Evolutionary conservation across 208 protist species (phyloP), one percentile per base, ranked within the genome.

Genomic region (Plasmodiophora brassicae): DNA sequence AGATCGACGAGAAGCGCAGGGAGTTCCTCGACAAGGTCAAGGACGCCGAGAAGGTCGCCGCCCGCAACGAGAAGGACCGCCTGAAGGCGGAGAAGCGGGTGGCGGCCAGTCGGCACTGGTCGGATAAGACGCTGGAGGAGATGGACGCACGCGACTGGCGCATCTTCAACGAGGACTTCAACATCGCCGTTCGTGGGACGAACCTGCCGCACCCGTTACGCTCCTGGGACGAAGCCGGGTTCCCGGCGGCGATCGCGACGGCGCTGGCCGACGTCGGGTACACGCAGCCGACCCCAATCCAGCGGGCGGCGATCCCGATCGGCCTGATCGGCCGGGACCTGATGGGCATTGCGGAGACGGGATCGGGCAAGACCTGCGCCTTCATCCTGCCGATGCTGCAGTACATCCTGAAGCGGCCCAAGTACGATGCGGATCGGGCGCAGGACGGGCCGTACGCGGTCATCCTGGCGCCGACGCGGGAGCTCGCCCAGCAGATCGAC

Each of bases 401-500:
- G 20, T 95, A 95, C 87, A 93, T 97, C 39, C 54, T 84, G 10
- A 87, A 45, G 72, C 85, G 85, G 78, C 86, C 86, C 44, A 85
- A 46, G 1, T 50, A 95, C 50, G 94, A 88, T 0, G 45, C 57
- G 0, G 93, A 93, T 14, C 94, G 32, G 14, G 89, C 91, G n/a
- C 44, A 22, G 1, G 96, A 98, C n/a, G 96, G 97, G 25, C 97
- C 97, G 14, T 97, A 97, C 90, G 96, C 94, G 0, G 88, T 99
- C 72, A 95, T 99, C 32, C 93, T 99, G 86, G 96, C 97, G 41
- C 98, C 98, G 0, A 99, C 97, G 0, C 94, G 98, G 84, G 98
- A 99, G 90, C 92, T 99, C 5, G 97, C 97, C 0, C 93, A 96
- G 91, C 97, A 99, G 92, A 99, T 98, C 89, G 96, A 98, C 85